These are phyloP conservation scores for Aureobasidium zeae DNA, from an alignment of 2,329 filamentous ascomycete species.

Conservation along the genomic window DNA sequence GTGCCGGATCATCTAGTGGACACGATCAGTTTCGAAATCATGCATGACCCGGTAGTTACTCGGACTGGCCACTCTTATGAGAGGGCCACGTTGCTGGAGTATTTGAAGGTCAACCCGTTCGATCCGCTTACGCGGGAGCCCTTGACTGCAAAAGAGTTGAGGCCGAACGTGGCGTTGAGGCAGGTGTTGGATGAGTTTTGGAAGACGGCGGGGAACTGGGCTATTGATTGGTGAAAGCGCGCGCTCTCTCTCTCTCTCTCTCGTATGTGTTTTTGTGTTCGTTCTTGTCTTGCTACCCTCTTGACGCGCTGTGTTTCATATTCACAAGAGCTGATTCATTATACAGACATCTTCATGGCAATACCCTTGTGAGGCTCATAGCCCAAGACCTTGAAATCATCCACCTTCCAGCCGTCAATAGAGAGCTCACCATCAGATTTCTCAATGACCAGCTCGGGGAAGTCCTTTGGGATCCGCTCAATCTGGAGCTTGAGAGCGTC, in stretches of 20 bases:
- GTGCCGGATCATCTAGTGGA: slow-evolving; percentile 72
- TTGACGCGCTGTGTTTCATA: no score
- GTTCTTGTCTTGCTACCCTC: no score
- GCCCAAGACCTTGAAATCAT: slow-evolving; percentile 78
- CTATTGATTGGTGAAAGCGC: slow-evolving; percentile 79
- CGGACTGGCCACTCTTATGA: slow-evolving; percentile 89
- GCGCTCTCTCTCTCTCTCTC: no score
- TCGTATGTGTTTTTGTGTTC: no score
- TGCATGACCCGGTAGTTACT: slow-evolving; percentile 54
- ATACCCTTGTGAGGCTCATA: slow-evolving; percentile 89
- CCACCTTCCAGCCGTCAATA: slow-evolving; percentile 82
- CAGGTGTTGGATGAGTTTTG: slow-evolving; percentile 80
- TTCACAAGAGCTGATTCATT: no score
- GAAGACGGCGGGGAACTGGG: slow-evolving; percentile 72
- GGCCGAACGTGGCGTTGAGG: slow-evolving; percentile 73
- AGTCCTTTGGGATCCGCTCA: slow-evolving; percentile 66
- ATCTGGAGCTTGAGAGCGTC: slow-evolving; percentile 78
- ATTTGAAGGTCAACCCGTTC: slow-evolving; percentile 62
- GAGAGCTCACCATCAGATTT: slow-evolving; percentile 54
- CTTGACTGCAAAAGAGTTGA: slow-evolving; percentile 57
- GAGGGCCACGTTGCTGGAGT: slow-evolving; percentile 72
- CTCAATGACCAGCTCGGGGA: slow-evolving; percentile 68
- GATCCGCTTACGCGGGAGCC: slow-evolving; percentile 81
- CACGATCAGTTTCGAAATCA: slow-evolving; percentile 64
- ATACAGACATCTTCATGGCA: slow-evolving; percentile 98